phyloP scores from a whole-genome alignment of 345 rosid genomes.

The Citrus mangshanensis region DNA sequence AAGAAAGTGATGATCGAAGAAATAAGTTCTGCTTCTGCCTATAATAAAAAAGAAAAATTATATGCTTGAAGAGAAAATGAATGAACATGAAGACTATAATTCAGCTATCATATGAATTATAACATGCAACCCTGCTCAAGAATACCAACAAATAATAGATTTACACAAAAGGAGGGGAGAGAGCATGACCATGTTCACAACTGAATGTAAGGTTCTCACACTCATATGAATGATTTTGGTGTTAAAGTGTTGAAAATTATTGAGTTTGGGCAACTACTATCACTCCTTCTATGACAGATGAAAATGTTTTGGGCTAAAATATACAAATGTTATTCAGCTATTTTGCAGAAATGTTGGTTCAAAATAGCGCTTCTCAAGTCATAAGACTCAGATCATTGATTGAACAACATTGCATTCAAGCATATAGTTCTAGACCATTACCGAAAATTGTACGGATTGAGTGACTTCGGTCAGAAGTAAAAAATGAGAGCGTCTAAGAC shows the following conservation, averaged over 20 bases:
- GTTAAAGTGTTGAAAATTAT: not conserved
- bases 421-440: not conserved
- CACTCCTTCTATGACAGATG: not conserved
- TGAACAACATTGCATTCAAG: not conserved
- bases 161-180: not conserved
- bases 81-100: not conserved
- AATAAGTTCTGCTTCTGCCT: conserved; percentile 97
- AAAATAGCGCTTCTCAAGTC: not conserved
- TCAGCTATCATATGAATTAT: not conserved
- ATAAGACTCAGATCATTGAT: not conserved
- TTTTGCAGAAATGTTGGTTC: not conserved
- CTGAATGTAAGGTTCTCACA: no score
- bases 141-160: not conserved
- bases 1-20: conserved; percentile 80
- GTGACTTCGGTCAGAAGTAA: not conserved
- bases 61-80: conserved; percentile 6
- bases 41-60: not conserved
- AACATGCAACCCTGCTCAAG: not conserved
- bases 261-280: not conserved
- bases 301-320: not conserved
- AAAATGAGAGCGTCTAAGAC: not conserved
- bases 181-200: not conserved
- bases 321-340: not conserved
- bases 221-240: not conserved
- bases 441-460: not conserved